Evolutionary conservation across 805 yeast species (phyloP).

Genomic region (Saccharomycopsis sp.): DNA sequence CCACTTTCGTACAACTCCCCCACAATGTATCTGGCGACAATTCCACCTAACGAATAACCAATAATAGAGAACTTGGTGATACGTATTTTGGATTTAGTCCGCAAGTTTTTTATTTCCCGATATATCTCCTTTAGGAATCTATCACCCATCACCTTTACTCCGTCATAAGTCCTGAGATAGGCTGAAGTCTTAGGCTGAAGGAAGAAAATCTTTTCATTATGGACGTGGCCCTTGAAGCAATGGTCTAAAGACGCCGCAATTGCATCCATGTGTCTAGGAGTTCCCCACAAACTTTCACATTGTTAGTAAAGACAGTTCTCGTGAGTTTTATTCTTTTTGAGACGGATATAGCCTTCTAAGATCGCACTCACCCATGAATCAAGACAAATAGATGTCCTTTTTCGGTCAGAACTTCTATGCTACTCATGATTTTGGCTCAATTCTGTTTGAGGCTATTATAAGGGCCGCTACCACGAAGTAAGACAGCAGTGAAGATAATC

Average conservation of each 20-base stretch:
- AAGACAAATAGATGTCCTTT: slow-evolving; percentile 57
- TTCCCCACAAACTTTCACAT: slow-evolving; percentile 55
- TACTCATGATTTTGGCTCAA: background rate
- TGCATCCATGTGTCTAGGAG: slow-evolving; percentile 48
- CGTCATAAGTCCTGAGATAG: slow-evolving; percentile 78
- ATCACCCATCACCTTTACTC: slow-evolving; percentile 66
- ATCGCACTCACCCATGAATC: slow-evolving; percentile 57
- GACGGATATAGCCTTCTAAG: slow-evolving; percentile 2
- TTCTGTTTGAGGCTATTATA: background rate
- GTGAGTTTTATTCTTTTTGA: slow-evolving; percentile 2
- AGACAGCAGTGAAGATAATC: background rate
- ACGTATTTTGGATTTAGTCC: slow-evolving; percentile 28
- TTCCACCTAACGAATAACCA: slow-evolving; percentile 89
- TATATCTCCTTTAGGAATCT: slow-evolving; percentile 63
- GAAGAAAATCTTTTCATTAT: slow-evolving; percentile 37
- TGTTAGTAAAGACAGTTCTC: background rate
- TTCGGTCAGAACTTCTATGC: slow-evolving; percentile 14
- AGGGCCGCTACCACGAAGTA: background rate
- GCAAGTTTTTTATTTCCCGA: slow-evolving; percentile 32
- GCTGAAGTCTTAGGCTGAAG: slow-evolving; percentile 55
- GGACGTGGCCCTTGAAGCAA: slow-evolving; percentile 28
- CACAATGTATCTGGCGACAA: slow-evolving; percentile 71
- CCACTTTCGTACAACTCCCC: slow-evolving; percentile 57
- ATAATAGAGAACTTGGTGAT: slow-evolving; percentile 63
- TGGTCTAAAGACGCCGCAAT: slow-evolving; percentile 38